phyloP scores from a whole-genome alignment of 1,284 basidiomycete genomes.

The Anthracocystis walkeri region DNA sequence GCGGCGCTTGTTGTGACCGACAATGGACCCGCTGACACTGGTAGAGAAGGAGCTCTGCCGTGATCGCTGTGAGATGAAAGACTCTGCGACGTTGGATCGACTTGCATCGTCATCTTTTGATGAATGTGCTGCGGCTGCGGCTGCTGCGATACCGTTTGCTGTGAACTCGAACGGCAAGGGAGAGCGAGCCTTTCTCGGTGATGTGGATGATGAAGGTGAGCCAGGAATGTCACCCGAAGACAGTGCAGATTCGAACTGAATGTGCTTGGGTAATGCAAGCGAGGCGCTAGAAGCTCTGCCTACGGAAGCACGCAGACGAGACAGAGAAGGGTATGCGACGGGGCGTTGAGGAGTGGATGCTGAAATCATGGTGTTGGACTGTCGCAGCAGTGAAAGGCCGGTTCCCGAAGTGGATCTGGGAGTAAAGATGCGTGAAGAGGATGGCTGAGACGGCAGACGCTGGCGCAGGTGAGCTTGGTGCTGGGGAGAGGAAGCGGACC shows the following conservation, averaged over 20 bases:
- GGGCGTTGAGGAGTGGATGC: constrained; percentile 39
- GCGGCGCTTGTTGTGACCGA: constrained; percentile 21
- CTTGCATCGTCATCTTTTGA: constrained; percentile 37
- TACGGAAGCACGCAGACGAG: constrained; percentile 41
- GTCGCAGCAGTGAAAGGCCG: constrained; percentile 27
- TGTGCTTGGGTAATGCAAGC: constrained; percentile 29
- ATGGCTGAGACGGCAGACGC: constrained; percentile 22
- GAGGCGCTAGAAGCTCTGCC: constrained; percentile 29
- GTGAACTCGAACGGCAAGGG: constrained; percentile 43
- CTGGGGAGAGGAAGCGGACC: constrained; percentile 29
- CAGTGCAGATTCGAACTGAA: constrained; percentile 15
- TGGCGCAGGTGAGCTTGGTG: constrained; percentile 12
- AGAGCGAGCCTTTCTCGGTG: constrained; percentile 42
- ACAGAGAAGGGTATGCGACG: constrained; percentile 43
- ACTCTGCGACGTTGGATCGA: constrained; percentile 25
- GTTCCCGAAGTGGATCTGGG: constrained; percentile 35
- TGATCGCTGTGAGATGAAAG: constrained; percentile 36
- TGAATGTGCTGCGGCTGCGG: constrained; percentile 38
- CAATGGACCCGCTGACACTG: constrained; percentile 36
- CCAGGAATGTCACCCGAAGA: constrained; percentile 36
- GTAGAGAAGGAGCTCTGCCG: constrained; percentile 54
- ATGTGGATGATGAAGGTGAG: constrained; percentile 42
- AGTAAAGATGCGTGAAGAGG: constrained; percentile 39
- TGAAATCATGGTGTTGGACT: constrained; percentile 24
- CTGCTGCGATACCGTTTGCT: constrained; percentile 16